A percentile compares a stretch with the other conserved stretches of the same genome.
Conservation (phyloP, 306 rosid species). For the Cicer judaicum region DNA sequence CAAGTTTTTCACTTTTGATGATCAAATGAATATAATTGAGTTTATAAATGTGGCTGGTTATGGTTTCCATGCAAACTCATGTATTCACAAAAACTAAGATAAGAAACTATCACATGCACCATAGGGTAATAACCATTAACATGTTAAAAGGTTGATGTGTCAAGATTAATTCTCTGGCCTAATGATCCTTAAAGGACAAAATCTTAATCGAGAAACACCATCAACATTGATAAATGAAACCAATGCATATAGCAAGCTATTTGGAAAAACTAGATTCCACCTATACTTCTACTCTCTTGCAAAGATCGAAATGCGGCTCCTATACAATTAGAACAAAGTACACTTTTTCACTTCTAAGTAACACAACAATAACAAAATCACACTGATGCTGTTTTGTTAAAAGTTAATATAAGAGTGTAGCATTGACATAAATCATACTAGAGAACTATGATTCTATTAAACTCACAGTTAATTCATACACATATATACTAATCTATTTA, state of each 20-base stretch:
- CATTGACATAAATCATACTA: no score
- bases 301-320: constrained; percentile 30
- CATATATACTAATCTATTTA: no score
- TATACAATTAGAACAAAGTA: constrained; percentile 12
- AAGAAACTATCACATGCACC: constrained; percentile 23
- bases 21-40: not conserved
- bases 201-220: constrained; percentile 31
- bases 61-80: constrained; percentile 44
- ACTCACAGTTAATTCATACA: no score
- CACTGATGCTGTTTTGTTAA: no score
- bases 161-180: constrained; percentile 14
- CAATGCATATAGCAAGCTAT: constrained; percentile 26
- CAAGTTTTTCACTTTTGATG: not conserved
- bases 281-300: constrained; percentile 20
- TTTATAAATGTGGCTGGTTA: constrained; percentile 14
- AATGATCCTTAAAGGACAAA: constrained; percentile 24
- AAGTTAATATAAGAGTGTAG: no score
- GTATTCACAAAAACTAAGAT: not conserved
- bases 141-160: not conserved
- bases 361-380: no score
- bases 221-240: constrained; percentile 44
- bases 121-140: not conserved
- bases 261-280: constrained; percentile 43
- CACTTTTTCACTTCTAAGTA: no score
- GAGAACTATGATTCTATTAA: no score